Evolutionary conservation across 257 asterid species (phyloP), one percentile per base, ranked within the genome.

Genomic region (Ehretia macrophylla): DNA sequence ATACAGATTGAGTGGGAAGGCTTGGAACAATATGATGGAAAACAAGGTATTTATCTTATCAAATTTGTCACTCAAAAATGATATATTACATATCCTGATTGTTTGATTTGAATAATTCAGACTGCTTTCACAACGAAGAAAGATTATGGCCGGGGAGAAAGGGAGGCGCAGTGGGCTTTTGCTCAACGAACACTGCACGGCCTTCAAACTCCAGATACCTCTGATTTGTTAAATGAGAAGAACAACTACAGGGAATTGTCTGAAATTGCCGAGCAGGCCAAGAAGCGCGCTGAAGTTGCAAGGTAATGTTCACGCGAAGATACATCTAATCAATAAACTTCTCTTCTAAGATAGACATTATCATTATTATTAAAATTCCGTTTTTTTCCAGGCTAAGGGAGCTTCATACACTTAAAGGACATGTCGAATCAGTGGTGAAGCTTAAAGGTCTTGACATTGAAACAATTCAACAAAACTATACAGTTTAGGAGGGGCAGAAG

Each of bases 141-240:
- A 74, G 87, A 78, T 58, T 78, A 78, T 11, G 87, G 87, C 22
- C 61, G 67, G 32, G 87, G 77, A 51, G 84, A 81, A 56, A 81
- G 87, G 64, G 85, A 81, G 64, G 87, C 85, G 4, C 85, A 78
- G 46, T 78, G 84, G 87, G 87, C 84, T 9, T 22, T 72, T 58
- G 79, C 75, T 17, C 84, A 81, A 68, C 84, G 87, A 56, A 78
- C 87, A 8, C 65, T 78, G 14, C 87, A 79, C 0, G 87, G 83
- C 18, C 85, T 81, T 32, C 81, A 69, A n/a, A 66, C 78, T n/a
- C 68, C 84, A 5, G 77, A 68, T 4, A 23, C 74, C 51, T 62
- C 84, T 0, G 70, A 59, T 9, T 23, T 72, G 23, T 75, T 66
- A 53, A 54, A 59, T 13, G 83, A 75, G 61, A 75, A 77, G 46